Evolutionary conservation across 768 basidiomycete genomes (phyloP), one percentile per base, ranked within the genome.

Genomic region (Sutorius australiensis): DNA sequence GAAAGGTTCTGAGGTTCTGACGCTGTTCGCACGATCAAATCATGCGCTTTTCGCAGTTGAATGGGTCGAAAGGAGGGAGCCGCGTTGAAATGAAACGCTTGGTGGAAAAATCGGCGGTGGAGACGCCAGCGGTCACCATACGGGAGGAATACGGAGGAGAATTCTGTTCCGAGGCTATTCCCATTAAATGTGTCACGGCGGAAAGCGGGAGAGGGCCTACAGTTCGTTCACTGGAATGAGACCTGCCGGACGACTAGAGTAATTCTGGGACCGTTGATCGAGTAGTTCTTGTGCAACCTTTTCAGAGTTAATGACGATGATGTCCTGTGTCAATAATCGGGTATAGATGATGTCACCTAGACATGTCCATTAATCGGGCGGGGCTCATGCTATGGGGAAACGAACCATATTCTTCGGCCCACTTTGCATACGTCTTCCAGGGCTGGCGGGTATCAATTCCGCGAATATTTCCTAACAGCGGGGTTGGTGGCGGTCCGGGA

Each of bases 71-170:
- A 76, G 28, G 61, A 55, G 7, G 52, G 27, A 3, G 61, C 58
- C 3, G 68, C 66, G 30, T 62, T 66, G 9, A 60, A 56, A 14
- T 61, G 61, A 57, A 76, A 73, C 9, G 64, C 63, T 43, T 75
- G 73, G 24, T 76, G 74, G 45, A 69, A 69, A 12, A 74, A 40
- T 30, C 67, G 58, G 24, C 74, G 59, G 51, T 66, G 66, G 17
- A 61, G 57, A 3, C 64, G 62, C 67, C 68, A 69, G 6, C 52
- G 46, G 33, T 62, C 61, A 12, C 68, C 64, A 34, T 69, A 69
- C 4, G 60, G 62, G n/a, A 70, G 27, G 32, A 65, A 60, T 34
- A 59, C 48, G 11, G 60, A 62, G 2, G 55, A 55, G 48, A 68
- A 71, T 14, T 60, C 63, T 9, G 43, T 44, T 19, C 63, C 64